Evolutionary conservation across 768 basidiomycete genomes (phyloP).

Genomic region (Ramaria sp.): DNA sequence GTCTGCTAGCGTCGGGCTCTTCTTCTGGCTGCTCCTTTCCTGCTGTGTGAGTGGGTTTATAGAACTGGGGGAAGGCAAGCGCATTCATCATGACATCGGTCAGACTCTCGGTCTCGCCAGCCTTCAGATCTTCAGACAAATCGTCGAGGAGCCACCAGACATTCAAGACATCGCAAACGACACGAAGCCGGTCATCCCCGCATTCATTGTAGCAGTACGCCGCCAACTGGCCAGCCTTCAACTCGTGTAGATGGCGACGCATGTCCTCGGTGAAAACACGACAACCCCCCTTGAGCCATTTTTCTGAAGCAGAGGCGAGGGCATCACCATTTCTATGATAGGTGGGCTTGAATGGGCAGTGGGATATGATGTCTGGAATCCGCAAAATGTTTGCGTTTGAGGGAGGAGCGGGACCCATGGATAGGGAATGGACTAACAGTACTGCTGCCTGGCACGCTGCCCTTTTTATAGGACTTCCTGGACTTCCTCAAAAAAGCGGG

Average conservation of each 20-base stretch:
- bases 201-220: slow-evolving; percentile 53
- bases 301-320: slow-evolving; percentile 35
- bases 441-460: too few relatives aligned
- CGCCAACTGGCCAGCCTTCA: slow-evolving; percentile 57
- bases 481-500: too few relatives aligned
- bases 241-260: slow-evolving; percentile 31
- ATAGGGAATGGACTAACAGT: too few relatives aligned
- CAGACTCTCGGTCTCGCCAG: slow-evolving; percentile 10
- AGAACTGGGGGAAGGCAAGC: slow-evolving; percentile 17
- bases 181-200: slow-evolving; percentile 43
- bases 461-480: too few relatives aligned
- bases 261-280: slow-evolving; percentile 27
- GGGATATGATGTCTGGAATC: slow-evolving; percentile 15
- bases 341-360: slow-evolving; percentile 35
- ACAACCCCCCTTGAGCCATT: slow-evolving; percentile 39
- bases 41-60: slow-evolving; percentile 11
- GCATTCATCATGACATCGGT: slow-evolving; percentile 21
- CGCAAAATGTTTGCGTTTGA: slow-evolving; percentile 44
- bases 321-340: slow-evolving; percentile 37
- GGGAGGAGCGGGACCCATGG: not conserved
- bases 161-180: slow-evolving; percentile 58
- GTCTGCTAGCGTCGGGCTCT: slow-evolving; percentile 18
- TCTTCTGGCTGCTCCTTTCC: slow-evolving; percentile 17
- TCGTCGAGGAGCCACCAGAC: slow-evolving; percentile 33
- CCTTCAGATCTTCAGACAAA: slow-evolving; percentile 24